Percentiles rank a stretch among this genome's conserved stretches.
Evolutionary conservation across 75 land plant species (phyloP).

Genomic region (Sequoiadendron giganteum): DNA sequence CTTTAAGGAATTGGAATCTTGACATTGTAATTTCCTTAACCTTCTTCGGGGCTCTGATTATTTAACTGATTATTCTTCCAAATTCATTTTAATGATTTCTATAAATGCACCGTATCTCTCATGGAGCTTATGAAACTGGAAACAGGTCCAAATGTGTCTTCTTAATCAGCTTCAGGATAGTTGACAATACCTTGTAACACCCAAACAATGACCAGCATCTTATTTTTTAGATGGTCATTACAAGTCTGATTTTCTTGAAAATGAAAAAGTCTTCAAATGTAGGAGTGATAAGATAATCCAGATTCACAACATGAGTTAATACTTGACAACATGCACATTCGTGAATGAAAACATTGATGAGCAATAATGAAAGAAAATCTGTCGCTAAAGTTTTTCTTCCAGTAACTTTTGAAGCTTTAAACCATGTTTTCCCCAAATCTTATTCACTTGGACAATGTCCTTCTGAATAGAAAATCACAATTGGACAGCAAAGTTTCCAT

Average conservation of each 20-base stretch:
- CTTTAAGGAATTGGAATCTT: neutral
- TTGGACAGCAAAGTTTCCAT: neutral
- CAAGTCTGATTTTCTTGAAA: neutral
- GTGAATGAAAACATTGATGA: neutral
- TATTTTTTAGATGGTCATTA: neutral
- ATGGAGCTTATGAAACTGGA: neutral
- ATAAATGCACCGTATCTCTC: neutral
- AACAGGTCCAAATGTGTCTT: neutral
- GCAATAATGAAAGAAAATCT: neutral
- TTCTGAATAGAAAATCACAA: neutral
- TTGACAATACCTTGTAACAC: neutral
- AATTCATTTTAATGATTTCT: neutral
- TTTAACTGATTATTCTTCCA: neutral
- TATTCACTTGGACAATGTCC: neutral
- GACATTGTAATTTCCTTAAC: neutral
- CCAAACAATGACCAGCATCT: neutral
- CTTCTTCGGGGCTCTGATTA: neutral
- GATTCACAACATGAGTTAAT: neutral
- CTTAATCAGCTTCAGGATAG: neutral
- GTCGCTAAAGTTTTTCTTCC: neutral
- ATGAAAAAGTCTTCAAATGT: no score
- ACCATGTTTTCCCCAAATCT: neutral
- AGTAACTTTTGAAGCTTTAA: neutral
- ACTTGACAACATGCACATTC: neutral
- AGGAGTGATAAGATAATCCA: neutral